A percentile compares a stretch with the other conserved stretches of the same genome.
These are phyloP conservation scores for Pythium pyrilobum DNA, from an alignment of 352 stramenopile genomes.

Conservation along the genomic window DNA sequence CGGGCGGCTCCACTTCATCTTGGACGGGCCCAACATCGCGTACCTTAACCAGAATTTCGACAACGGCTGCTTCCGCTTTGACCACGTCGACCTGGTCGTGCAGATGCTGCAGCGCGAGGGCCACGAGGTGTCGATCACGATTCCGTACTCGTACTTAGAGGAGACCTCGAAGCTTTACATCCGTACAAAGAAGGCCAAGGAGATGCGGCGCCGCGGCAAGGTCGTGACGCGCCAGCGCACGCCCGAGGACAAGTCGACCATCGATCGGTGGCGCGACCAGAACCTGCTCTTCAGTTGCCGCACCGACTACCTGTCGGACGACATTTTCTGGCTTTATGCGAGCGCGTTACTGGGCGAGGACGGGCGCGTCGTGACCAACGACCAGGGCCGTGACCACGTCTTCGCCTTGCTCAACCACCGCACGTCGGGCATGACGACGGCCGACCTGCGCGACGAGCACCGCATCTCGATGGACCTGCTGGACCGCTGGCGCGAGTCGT, in stretches of 20 bases:
- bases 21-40: constrained; percentile 97
- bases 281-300: constrained; percentile 90
- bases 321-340: constrained; percentile 98
- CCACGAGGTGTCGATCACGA: constrained; percentile 76
- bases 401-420: constrained; percentile 45
- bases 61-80: constrained; percentile 89
- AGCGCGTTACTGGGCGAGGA: constrained; percentile 67
- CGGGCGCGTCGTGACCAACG: constrained; percentile 92
- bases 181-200: constrained; percentile 42
- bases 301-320: constrained; percentile 85
- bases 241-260: constrained; percentile 44
- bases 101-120: constrained; percentile 74
- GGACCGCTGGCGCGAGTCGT: constrained; percentile 60
- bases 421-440: constrained; percentile 21
- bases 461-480: constrained; percentile 66
- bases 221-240: constrained; percentile 45
- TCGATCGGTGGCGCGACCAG: constrained; percentile 62
- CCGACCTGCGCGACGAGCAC: constrained; percentile 16
- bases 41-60: constrained; percentile 97
- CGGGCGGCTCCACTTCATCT: constrained; percentile 71
- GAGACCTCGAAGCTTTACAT: constrained; percentile 60
- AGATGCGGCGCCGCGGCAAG: constrained; percentile 43
- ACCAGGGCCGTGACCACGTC: constrained; percentile 97
- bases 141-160: constrained; percentile 57
- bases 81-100: constrained; percentile 93